Percentiles rank a stretch among this genome's conserved stretches.
Conservation (phyloP, 768 basidiomycete species). For the Tulasnella sp. region DNA sequence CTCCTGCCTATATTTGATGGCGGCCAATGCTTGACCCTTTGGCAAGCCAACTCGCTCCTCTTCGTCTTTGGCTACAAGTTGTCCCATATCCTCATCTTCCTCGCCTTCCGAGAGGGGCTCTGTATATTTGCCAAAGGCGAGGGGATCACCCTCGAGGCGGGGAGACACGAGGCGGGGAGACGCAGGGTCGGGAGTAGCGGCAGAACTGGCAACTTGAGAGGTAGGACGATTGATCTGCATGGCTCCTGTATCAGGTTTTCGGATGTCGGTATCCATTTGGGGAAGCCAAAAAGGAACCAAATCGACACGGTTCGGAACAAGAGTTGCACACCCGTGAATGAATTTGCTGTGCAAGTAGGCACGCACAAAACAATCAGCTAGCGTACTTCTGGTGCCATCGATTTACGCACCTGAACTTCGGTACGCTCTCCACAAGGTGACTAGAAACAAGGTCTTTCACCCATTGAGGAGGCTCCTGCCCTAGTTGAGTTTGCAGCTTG, state of each 20-base stretch:
- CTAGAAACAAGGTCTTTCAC: conserved; percentile 91
- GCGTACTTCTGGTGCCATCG: conserved; percentile 10
- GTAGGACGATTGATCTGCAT: conserved; percentile 62
- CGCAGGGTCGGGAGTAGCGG: conserved; percentile 17
- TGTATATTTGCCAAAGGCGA: conserved; percentile 37
- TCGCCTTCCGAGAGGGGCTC: conserved; percentile 96
- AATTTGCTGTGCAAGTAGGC: conserved; percentile 50
- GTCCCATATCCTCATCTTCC: conserved; percentile 63
- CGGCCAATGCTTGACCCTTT: conserved; percentile 63
- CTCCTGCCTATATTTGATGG: conserved; percentile 74
- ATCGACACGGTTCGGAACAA: conserved; percentile 84
- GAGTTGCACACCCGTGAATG: conserved; percentile 90
- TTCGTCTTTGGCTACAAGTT: conserved; percentile 67
- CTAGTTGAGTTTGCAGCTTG: conserved; percentile 91
- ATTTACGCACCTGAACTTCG: conserved; percentile 79
- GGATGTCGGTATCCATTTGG: conserved; percentile 94
- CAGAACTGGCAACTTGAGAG: conserved; percentile 25
- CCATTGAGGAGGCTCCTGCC: conserved; percentile 94
- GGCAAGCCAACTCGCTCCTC: conserved; percentile 66
- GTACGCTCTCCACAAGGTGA: conserved; percentile 92
- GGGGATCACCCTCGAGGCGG: conserved; percentile 27
- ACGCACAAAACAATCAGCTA: neutral
- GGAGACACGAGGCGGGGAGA: conserved; percentile 37
- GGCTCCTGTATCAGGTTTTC: conserved; percentile 79
- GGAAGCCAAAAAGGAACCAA: conserved; percentile 98